Evolutionary conservation across 768 basidiomycete species (phyloP).

Genomic region (Lactifluus volemus): DNA sequence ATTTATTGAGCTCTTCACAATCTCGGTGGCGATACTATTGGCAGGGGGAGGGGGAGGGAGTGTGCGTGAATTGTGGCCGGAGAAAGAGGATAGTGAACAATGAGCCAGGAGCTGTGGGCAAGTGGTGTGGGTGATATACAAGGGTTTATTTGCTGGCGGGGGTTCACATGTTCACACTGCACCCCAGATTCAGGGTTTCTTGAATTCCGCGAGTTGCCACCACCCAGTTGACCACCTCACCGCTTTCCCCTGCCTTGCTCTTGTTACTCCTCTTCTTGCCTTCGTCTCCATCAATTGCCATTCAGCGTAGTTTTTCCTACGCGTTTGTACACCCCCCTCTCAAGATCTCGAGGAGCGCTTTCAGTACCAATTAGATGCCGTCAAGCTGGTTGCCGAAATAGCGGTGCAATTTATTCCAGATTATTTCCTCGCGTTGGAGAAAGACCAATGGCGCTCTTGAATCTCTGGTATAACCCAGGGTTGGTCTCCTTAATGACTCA

Average conservation of each 20-base stretch:
- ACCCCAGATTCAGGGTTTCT: background rate
- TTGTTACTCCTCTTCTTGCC: background rate
- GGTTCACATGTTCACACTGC: too few relatives aligned
- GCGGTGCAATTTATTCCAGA: slow-evolving; percentile 8
- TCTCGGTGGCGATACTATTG: background rate
- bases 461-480: background rate
- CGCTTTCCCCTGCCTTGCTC: background rate
- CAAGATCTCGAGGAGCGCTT: slow-evolving; percentile 1
- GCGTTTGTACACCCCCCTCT: background rate
- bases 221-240: background rate
- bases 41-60: background rate
- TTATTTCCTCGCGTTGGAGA: slow-evolving; percentile 4
- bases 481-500: slow-evolving; percentile 1
- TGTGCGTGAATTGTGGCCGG: background rate
- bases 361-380: background rate
- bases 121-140: background rate
- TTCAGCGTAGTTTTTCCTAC: background rate
- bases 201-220: background rate
- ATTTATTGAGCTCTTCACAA: background rate
- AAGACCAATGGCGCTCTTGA: background rate
- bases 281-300: background rate
- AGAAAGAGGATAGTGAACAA: background rate
- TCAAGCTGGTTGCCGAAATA: background rate
- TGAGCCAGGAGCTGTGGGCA: background rate
- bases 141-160: too few relatives aligned